Base-by-base conservation (phyloP, 768 basidiomycete genomes). In the Russula sp. region DNA sequence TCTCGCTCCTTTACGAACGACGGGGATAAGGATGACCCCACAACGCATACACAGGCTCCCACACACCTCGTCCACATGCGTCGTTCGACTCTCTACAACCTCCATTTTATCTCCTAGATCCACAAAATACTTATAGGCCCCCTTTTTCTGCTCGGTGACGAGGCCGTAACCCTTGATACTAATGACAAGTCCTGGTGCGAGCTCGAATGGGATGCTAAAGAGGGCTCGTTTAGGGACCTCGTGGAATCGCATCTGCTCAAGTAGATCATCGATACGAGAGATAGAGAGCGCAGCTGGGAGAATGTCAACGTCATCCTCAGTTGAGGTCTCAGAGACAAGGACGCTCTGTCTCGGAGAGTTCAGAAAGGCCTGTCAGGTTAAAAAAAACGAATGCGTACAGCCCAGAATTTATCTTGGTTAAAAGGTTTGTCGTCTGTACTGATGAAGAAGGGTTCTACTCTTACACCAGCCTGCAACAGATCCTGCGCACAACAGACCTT, bases 81-180 rank as follows among this genome's bases (percentile, higher is more conserved):
- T 76, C 6, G 91, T 90, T 69, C 83, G 83, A 54, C 79, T 78
- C 46, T 78, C 75, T 0, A 87, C 92, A 55, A 90, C 86, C 67
- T 88, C 89, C 86, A 85, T 87, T 63, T 78, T 77, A 69, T 86
- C 86, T 50, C 84, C 92, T 60, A 83, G 79, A 69, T 90, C 91
- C 39, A 84, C 81, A 63, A 97, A 94, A 69, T 93, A 90, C 69
- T 83, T 88, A 72, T 93, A 88, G 5, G 78, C 57, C 0, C 90
- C 89, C 72, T 88, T 95, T 72, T 82, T 89, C 74, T 95, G 93
- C 69, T 94, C 87, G 1, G 90, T 90, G 16, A 98, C 81, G 47
- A 96, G 74, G 9, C 90, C 87, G 72, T 96, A 99, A 85, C 91
- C 91, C 74, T 93, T 93, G 51, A 93, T 77, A 10, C 91, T 88